Conservation (phyloP, 2,329 filamentous ascomycete genomes). For the Ilyonectria destructans region DNA sequence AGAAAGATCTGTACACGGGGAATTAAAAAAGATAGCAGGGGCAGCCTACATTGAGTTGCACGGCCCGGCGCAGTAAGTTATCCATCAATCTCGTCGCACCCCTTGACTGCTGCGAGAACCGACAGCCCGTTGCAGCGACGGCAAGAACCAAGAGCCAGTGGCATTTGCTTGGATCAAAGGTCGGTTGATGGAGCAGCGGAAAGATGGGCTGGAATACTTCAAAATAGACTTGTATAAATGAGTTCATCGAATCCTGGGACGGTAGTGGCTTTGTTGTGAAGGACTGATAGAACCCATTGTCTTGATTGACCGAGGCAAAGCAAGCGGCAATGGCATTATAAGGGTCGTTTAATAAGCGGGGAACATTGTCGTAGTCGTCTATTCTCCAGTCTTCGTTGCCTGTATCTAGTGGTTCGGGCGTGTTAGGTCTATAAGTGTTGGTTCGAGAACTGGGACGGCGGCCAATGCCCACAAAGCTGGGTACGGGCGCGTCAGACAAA, state of each 20-base stretch:
- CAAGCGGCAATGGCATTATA: not conserved
- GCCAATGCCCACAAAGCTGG: not conserved
- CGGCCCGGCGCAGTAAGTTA: not conserved
- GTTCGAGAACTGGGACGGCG: not conserved
- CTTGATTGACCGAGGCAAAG: conserved; percentile 1
- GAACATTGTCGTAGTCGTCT: conserved; percentile 2
- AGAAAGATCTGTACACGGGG: not conserved
- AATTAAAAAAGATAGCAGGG: not conserved
- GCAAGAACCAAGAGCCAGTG: not conserved
- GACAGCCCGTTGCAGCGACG: not conserved
- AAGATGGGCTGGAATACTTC: not conserved
- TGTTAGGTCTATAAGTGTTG: not conserved
- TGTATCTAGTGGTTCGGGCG: not conserved
- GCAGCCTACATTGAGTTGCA: not conserved
- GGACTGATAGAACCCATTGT: not conserved
- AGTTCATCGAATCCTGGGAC: not conserved
- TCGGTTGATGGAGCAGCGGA: not conserved
- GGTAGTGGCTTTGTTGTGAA: not conserved
- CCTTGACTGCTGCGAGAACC: not conserved
- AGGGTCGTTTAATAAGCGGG: not conserved
- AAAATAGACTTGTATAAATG: conserved; percentile 1
- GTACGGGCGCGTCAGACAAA: not conserved
- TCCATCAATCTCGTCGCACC: not conserved
- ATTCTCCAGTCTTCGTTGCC: not conserved
- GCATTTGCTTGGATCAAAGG: not conserved